Conservation (phyloP, 345 rosid species). For the Noccaea caerulescens region DNA sequence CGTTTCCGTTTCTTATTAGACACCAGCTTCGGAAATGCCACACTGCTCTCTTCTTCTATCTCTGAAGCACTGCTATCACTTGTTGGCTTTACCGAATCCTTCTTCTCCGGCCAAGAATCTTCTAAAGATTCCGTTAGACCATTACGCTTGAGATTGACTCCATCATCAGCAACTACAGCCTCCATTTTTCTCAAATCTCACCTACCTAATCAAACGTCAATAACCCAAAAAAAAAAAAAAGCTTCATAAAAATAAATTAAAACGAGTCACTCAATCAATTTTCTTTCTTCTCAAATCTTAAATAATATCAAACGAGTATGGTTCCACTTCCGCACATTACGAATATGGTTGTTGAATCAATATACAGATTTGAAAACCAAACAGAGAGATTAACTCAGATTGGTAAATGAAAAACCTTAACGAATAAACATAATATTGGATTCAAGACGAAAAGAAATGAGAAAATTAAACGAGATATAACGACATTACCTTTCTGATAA, state of each 20-base stretch:
- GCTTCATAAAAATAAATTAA: neutral
- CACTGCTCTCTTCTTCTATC: constrained; percentile 24
- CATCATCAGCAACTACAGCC: constrained; percentile 21
- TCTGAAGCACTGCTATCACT: constrained; percentile 38
- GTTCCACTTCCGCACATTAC: too few relatives aligned
- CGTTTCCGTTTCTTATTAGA: constrained; percentile 32
- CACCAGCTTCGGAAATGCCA: constrained; percentile 10
- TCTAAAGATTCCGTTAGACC: constrained; percentile 12
- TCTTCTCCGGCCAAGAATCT: constrained; percentile 27
- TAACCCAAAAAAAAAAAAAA: neutral
- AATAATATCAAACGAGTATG: constrained; percentile 2
- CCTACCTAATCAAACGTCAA: constrained; percentile 23
- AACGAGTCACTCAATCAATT: neutral
- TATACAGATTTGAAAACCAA: constrained; percentile 11
- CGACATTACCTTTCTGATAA: constrained; percentile 14
- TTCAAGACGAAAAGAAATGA: constrained; percentile 11
- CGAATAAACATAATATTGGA: neutral
- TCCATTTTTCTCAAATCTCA: constrained; percentile 22
- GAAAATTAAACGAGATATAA: neutral
- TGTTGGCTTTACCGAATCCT: constrained; percentile 23
- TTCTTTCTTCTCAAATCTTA: neutral
- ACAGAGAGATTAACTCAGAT: neutral
- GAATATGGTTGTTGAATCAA: neutral
- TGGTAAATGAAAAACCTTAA: neutral
- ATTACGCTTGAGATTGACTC: constrained; percentile 8